Evolutionary conservation across 129 eudicot species (phyloP).

Genomic region (Tanacetum coccineum): DNA sequence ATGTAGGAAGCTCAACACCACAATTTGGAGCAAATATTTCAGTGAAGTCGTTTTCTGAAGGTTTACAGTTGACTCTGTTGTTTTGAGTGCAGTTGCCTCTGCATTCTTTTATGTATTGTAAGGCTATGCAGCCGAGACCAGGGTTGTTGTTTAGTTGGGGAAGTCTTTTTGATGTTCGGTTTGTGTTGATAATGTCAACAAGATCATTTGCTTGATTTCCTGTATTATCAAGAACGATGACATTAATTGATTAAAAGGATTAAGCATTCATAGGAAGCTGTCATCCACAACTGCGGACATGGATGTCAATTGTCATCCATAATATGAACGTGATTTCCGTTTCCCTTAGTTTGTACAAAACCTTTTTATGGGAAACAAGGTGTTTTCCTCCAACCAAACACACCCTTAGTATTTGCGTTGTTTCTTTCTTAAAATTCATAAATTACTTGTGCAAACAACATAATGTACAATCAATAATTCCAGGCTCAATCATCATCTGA

Average conservation of each 20-base stretch:
- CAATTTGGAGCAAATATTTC: conserved; percentile 82
- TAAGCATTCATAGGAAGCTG: too few species aligned
- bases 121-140: conserved; percentile 82
- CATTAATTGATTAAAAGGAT: background rate
- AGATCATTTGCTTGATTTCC: conserved; percentile 73
- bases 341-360: too few species aligned
- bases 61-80: conserved; percentile 64
- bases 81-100: conserved; percentile 56
- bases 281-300: too few species aligned
- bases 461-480: too few species aligned
- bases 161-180: conserved; percentile 62
- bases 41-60: conserved; percentile 69
- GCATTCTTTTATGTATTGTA: conserved; percentile 71
- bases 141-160: conserved; percentile 50
- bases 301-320: too few species aligned
- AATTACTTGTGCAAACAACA: too few species aligned
- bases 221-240: conserved; percentile 21
- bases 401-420: too few species aligned
- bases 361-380: too few species aligned
- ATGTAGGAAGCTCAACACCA: conserved; percentile 88
- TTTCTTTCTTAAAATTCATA: too few species aligned
- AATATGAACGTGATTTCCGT: too few species aligned
- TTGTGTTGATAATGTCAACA: conserved; percentile 66
- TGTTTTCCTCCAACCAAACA: too few species aligned
- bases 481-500: too few species aligned